Evolutionary conservation across 208 protist species (phyloP).

Genomic region (Leishmania turanica): DNA sequence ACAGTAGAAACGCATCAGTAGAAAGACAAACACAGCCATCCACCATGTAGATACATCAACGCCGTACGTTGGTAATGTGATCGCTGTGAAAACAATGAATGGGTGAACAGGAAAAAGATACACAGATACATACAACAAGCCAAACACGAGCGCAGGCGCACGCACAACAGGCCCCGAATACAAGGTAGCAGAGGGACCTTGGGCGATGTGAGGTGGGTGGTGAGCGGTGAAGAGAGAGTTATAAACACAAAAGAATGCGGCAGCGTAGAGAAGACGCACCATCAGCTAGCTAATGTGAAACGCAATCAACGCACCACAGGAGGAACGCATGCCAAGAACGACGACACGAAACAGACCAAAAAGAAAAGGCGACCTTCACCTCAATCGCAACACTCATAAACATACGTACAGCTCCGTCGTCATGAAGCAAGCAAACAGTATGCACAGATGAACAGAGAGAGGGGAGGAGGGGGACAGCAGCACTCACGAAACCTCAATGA

Average conservation of each 20-base stretch:
- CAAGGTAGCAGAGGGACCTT: neutral
- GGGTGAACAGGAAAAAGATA: neutral
- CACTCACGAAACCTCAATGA: neutral
- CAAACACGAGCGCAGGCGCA: neutral
- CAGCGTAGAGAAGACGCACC: neutral
- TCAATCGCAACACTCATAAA: neutral
- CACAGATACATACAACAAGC: neutral
- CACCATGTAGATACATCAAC: neutral
- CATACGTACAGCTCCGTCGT: neutral
- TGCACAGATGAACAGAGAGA: neutral
- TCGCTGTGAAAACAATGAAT: neutral
- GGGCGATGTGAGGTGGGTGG: neutral
- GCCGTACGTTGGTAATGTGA: neutral
- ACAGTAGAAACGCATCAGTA: neutral
- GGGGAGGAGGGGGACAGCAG: neutral
- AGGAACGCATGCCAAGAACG: neutral
- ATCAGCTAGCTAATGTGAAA: neutral
- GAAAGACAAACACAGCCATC: neutral
- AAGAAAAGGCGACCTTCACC: neutral
- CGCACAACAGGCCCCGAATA: neutral
- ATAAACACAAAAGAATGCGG: neutral
- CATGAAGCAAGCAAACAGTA: neutral
- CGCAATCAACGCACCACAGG: neutral
- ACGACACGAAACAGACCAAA: slow-evolving; percentile 6
- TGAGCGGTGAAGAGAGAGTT: neutral